These are phyloP conservation scores for Seminavis robusta DNA, from an alignment of 108 stramenopile genomes.

Conservation along the genomic window DNA sequence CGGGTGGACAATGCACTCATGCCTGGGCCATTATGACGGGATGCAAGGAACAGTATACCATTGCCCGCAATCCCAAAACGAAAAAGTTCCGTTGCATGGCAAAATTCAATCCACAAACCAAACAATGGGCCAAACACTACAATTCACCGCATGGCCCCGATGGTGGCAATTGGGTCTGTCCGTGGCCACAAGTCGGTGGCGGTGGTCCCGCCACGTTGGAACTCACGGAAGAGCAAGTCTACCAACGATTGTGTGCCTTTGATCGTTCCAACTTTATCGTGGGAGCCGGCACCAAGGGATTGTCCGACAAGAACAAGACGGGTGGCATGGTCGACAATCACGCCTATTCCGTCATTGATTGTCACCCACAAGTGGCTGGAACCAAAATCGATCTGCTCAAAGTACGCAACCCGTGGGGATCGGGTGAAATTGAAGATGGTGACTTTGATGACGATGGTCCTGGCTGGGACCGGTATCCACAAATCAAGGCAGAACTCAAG, in stretches of 20 bases:
- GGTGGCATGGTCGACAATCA: constrained; percentile 47
- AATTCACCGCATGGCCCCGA: constrained; percentile 37
- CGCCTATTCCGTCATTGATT: constrained; percentile 41
- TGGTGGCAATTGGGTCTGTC: constrained; percentile 11
- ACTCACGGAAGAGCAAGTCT: constrained; percentile 32
- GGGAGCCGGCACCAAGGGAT: constrained; percentile 22
- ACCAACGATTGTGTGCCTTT: constrained; percentile 28
- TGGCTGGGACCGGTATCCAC: constrained; percentile 34
- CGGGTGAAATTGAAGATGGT: constrained; percentile 44
- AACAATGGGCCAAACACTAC: constrained; percentile 25
- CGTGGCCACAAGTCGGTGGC: constrained; percentile 41
- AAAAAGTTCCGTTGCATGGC: constrained; percentile 17
- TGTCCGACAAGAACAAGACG: constrained; percentile 21
- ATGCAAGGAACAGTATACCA: constrained; percentile 40
- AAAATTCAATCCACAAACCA: constrained; percentile 29
- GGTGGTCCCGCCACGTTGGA: constrained; percentile 20
- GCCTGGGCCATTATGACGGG: constrained; percentile 45
- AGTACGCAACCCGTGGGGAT: constrained; percentile 45
- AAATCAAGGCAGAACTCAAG: constrained; percentile 27
- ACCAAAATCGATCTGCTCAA: constrained; percentile 34
- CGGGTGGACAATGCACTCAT: constrained; percentile 36
- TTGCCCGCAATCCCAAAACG: constrained; percentile 22
- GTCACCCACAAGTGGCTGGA: constrained; percentile 29
- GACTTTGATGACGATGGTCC: constrained; percentile 48
- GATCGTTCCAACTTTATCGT: constrained; percentile 24